A percentile compares a stretch with the other conserved stretches of the same genome.
Conservation (phyloP, 176 grass and related monocot genomes). For the Phoenix dactylifera region DNA sequence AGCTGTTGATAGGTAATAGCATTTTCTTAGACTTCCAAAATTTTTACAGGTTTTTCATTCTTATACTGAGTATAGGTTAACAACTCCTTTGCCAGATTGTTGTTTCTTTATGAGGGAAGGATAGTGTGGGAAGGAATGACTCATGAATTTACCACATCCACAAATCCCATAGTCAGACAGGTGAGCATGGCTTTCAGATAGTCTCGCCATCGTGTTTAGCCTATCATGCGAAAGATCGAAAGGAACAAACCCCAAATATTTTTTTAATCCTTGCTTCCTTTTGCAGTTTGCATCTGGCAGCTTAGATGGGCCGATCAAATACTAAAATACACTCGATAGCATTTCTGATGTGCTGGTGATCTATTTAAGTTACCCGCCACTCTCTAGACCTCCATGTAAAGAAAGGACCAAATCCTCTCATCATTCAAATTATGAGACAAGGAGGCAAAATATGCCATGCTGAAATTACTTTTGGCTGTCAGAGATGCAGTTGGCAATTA, state of each 20-base stretch:
- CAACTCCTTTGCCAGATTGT: conserved; percentile 42
- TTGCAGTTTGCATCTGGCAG: conserved; percentile 95
- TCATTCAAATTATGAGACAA: too few relatives aligned
- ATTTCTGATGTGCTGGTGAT: too few relatives aligned
- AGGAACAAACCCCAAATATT: background rate
- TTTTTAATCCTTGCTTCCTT: background rate
- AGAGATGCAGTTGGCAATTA: too few relatives aligned
- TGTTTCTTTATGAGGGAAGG: conserved; percentile 85
- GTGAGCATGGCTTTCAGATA: conserved; percentile 21
- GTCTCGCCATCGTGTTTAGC: background rate
- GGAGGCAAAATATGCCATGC: too few relatives aligned
- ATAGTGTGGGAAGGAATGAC: conserved; percentile 98
- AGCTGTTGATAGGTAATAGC: conserved; percentile 77
- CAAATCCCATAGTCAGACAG: conserved; percentile 85
- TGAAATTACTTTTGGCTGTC: too few relatives aligned
- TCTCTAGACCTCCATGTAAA: too few relatives aligned
- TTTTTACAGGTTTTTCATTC: too few relatives aligned
- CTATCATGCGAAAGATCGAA: background rate
- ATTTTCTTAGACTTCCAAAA: too few relatives aligned
- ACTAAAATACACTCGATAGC: conserved; percentile 3
- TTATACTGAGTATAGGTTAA: background rate
- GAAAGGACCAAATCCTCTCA: too few relatives aligned
- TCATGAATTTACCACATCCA: conserved; percentile 65
- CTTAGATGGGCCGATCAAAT: conserved; percentile 83
- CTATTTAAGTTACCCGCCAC: too few relatives aligned